These are phyloP conservation scores for Kurtzmaniella quercitrusa DNA, from an alignment of 1,139 yeast genomes.

Conservation along the genomic window DNA sequence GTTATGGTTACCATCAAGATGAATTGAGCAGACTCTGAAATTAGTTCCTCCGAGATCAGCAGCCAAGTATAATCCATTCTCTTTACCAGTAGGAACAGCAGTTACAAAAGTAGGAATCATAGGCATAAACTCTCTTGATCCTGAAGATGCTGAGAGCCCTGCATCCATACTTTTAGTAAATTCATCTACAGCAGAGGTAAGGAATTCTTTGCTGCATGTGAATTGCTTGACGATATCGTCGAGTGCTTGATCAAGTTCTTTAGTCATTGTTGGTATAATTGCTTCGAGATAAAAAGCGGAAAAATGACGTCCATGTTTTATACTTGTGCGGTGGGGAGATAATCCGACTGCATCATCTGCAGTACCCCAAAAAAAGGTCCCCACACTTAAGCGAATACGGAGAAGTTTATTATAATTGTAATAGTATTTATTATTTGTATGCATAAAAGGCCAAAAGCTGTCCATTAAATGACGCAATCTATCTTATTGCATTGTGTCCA, in stretches of 20 bases:
- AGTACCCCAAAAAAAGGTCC: background rate
- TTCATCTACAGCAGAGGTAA: constrained; percentile 57
- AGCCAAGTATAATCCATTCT: constrained; percentile 72
- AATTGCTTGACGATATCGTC: constrained; percentile 54
- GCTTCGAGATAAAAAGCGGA: background rate
- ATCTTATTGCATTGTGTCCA: too few relatives aligned
- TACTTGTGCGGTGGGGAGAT: background rate
- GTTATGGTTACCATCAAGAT: constrained; percentile 75
- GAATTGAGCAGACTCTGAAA: constrained; percentile 83
- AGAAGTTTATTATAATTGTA: too few relatives aligned
- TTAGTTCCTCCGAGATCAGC: constrained; percentile 90
- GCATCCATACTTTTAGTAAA: constrained; percentile 60
- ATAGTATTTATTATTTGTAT: too few relatives aligned
- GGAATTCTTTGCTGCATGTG: constrained; percentile 45
- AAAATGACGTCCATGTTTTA: background rate
- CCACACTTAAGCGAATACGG: background rate
- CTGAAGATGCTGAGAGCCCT: constrained; percentile 45
- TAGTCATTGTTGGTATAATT: constrained; percentile 25
- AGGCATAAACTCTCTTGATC: constrained; percentile 56
- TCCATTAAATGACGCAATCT: too few relatives aligned
- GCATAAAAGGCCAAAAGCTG: too few relatives aligned
- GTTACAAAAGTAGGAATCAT: constrained; percentile 90
- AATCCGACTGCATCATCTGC: background rate
- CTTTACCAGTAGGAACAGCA: constrained; percentile 75
- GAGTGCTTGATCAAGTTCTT: constrained; percentile 30